Evolutionary conservation across 1,284 basidiomycete species (phyloP), one percentile per base, ranked within the genome.

Genomic region (Tetrapyrgos nigripes): DNA sequence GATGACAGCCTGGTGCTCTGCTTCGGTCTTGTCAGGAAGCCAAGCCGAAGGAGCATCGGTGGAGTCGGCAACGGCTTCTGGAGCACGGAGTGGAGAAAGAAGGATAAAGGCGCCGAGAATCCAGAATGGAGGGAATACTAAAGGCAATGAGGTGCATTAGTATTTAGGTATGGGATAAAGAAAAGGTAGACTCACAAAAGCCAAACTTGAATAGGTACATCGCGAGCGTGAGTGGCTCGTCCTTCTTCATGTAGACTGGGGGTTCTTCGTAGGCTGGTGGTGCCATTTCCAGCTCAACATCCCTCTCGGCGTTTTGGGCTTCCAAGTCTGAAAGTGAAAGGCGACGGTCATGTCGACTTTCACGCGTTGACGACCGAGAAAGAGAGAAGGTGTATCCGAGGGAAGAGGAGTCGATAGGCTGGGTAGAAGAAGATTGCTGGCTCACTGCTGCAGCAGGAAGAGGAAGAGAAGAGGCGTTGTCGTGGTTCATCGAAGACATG

Each of bases 141-240:
- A 9, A 33, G 45, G 23, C 44, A 27, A n/a, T n/a, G n/a, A n/a
- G 23, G 17, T 49, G 55, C 14, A 35, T 64, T 19, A 58, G 45
- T 10, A 10, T 44, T 24, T 4, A 23, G 31, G n/a, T 47, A 50
- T 13, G 13, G 10, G 23, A 44, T 43, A 45, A 46, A 24, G 29
- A 50, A 47, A 33, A n/a, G 31, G 52, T 26, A 52, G 27, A 75
- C 77, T 50, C 57, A 79, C 78, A 57, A 62, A 79, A 79, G 26
- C 77, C 76, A 57, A 79, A 78, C 64, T 76, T 77, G 71, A 79
- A 79, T 13, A 79, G 69, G 62, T 70, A 77, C 75, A 76, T 75
- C 6, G 77, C 77, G 49, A 79, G 73, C 45, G 78, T 79, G 0
- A 70, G 61, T 21, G 76, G 77, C 66, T 79, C 77, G 27, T 52